A percentile compares a stretch with the other conserved stretches of the same genome.
Evolutionary conservation across 1,139 yeast genomes (phyloP).

Genomic region (Pneumocystis jirovecii): DNA sequence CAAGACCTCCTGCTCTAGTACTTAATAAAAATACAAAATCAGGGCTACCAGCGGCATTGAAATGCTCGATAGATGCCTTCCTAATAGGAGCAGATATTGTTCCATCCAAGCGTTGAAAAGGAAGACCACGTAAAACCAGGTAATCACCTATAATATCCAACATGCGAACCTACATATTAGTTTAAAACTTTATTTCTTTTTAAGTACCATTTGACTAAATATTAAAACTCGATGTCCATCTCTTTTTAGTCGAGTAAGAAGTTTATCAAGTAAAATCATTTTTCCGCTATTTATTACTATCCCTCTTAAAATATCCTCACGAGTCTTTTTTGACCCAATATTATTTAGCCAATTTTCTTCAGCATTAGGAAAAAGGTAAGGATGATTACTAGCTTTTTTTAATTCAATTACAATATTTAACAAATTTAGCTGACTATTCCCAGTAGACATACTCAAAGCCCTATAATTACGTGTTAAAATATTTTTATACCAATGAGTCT

Average conservation of each 20-base stretch:
- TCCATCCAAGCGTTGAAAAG: constrained; percentile 89
- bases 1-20: constrained; percentile 97
- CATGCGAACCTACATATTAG: constrained; percentile 35
- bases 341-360: constrained; percentile 66
- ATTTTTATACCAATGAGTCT: constrained; percentile 87
- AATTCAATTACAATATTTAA: constrained; percentile 87
- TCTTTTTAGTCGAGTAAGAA: constrained; percentile 63
- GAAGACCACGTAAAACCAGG: constrained; percentile 72
- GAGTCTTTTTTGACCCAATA: constrained; percentile 33
- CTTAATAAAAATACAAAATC: constrained; percentile 84
- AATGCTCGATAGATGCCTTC: constrained; percentile 89
- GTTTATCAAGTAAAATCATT: constrained; percentile 87
- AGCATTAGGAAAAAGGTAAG: constrained; percentile 85
- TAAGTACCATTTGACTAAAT: constrained; percentile 79
- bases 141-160: constrained; percentile 92
- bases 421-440: constrained; percentile 66
- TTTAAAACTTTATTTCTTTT: not conserved
- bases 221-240: constrained; percentile 94
- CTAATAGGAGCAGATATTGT: constrained; percentile 90
- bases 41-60: constrained; percentile 81
- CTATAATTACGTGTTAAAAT: constrained; percentile 80
- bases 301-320: constrained; percentile 76
- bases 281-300: constrained; percentile 96
- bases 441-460: constrained; percentile 66
- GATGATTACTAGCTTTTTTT: constrained; percentile 94